A percentile compares a stretch with the other conserved stretches of the same genome.
Evolutionary conservation across 345 rosid genomes (phyloP).

Genomic region (Firmiana major): DNA sequence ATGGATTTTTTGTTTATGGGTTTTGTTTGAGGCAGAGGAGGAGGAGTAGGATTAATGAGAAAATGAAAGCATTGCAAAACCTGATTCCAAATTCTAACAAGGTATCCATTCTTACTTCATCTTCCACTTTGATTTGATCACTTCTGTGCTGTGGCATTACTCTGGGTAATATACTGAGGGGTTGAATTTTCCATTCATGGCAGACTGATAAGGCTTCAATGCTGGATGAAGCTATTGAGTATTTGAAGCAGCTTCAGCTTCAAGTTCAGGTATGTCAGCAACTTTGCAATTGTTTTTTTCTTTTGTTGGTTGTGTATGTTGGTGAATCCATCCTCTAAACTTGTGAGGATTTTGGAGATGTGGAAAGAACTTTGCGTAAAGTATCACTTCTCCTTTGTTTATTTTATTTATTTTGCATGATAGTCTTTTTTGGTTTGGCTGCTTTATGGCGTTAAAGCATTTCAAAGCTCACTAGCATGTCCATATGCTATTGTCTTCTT

Average conservation of each 20-base stretch:
- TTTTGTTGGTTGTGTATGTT: background rate
- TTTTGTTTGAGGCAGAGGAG: slow-evolving; percentile 52
- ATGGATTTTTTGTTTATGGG: slow-evolving; percentile 10
- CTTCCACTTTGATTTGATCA: background rate
- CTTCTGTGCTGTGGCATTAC: background rate
- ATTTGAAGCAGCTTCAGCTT: slow-evolving; percentile 91
- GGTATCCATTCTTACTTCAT: slow-evolving; percentile 31
- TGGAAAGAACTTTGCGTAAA: background rate
- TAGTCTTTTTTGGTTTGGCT: too few species aligned
- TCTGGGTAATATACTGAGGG: background rate
- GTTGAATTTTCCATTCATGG: slow-evolving; percentile 13
- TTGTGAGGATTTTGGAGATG: background rate
- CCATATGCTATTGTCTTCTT: too few species aligned
- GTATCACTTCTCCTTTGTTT: background rate
- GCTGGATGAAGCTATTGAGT: slow-evolving; percentile 95
- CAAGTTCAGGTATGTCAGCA: slow-evolving; percentile 73
- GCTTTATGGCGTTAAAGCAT: too few species aligned
- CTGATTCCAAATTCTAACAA: slow-evolving; percentile 93
- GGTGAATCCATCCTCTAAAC: background rate
- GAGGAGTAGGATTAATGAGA: slow-evolving; percentile 94
- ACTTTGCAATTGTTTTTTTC: background rate
- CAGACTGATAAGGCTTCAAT: slow-evolving; percentile 96
- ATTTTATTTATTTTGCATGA: too few species aligned
- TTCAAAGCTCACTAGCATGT: too few species aligned
- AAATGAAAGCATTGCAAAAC: slow-evolving; percentile 94